Conservation (phyloP, 1,139 yeast genomes). For the Citeromyces siamensis region DNA sequence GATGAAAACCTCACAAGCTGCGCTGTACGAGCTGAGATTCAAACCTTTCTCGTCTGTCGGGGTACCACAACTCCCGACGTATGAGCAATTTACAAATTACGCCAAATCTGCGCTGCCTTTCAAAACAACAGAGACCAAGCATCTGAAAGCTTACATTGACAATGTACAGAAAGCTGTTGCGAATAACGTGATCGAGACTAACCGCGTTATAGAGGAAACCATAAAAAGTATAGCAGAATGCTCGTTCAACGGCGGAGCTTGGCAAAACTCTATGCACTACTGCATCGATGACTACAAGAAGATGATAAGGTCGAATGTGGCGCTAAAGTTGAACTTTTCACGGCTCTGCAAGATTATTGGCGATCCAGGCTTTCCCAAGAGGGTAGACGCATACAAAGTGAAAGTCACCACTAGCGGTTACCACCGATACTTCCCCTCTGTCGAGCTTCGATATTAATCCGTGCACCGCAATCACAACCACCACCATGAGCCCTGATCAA, state of each 20-base stretch:
- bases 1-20: constrained; percentile 22
- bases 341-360: constrained; percentile 5
- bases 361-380: constrained; percentile 3
- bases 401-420: constrained; percentile 17
- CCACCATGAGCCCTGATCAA: not conserved
- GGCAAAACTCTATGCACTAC: not conserved
- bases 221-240: not conserved
- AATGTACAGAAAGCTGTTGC: not conserved
- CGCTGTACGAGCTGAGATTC: constrained; percentile 56
- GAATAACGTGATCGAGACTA: constrained; percentile 1
- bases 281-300: constrained; percentile 3
- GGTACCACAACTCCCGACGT: constrained; percentile 54
- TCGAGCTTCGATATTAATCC: not conserved
- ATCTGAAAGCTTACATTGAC: not conserved
- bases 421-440: constrained; percentile 27
- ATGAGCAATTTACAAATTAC: constrained; percentile 15
- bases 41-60: constrained; percentile 81
- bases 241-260: too few relatives aligned
- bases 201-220: not conserved
- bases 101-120: constrained; percentile 4
- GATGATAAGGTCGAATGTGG: constrained; percentile 4
- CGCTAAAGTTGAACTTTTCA: constrained; percentile 5
- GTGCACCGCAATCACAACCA: not conserved
- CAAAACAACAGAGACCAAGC: not conserved
- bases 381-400: constrained; percentile 11